A percentile compares a stretch with the other conserved stretches of the same genome.
Evolutionary conservation across 306 rosid species (phyloP).

Genomic region (Dalbergia cochinchinensis): DNA sequence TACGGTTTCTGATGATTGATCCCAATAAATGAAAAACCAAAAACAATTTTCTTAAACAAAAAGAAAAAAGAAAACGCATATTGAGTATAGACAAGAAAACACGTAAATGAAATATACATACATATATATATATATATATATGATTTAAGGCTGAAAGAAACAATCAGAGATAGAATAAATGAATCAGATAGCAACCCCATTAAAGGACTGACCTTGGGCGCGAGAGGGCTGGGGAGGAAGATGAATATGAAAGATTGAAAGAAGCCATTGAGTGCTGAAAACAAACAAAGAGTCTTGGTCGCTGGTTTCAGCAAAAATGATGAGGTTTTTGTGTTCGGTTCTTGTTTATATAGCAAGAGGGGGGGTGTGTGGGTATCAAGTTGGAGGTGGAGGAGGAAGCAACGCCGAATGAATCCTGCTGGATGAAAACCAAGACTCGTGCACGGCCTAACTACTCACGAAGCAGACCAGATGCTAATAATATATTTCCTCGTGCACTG

Average conservation of each 20-base stretch:
- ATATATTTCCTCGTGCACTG: no score
- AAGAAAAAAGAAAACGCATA: neutral
- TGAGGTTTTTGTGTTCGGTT: neutral
- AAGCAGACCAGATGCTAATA: no score
- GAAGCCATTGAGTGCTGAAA: conserved; percentile 60
- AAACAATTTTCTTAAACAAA: neutral
- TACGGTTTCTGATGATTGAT: conserved; percentile 14
- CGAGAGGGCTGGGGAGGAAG: conserved; percentile 64
- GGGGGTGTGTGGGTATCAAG: no score
- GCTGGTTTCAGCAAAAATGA: conserved; percentile 29
- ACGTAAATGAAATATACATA: conserved; percentile 6
- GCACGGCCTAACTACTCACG: no score
- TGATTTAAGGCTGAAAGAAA: neutral
- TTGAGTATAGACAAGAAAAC: neutral
- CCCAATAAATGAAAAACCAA: neutral
- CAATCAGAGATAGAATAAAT: neutral
- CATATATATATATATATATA: neutral
- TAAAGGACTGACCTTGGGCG: conserved; percentile 53
- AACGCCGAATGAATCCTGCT: conserved; percentile 24
- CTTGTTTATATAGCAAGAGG: no score
- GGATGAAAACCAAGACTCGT: no score
- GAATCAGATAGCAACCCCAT: conserved; percentile 10
- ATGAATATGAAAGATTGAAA: conserved; percentile 64
- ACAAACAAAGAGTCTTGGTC: neutral
- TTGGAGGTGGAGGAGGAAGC: conserved; percentile 22